phyloP scores from a whole-genome alignment of 768 basidiomycete genomes.

The Boletus vermiculosoides region DNA sequence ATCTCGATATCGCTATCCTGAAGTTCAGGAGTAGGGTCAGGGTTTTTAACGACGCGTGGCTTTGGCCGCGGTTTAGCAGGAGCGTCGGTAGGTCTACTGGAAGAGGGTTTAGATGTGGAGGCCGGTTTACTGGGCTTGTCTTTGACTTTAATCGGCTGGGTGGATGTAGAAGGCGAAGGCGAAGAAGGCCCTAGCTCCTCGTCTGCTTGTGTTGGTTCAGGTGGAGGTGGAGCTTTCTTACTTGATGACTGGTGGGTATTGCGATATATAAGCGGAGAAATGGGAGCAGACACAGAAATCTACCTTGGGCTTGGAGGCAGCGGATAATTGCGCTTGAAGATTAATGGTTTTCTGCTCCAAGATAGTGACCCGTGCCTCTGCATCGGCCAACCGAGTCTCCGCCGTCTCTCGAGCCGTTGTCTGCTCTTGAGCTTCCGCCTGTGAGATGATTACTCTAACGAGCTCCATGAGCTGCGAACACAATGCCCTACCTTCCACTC shows the following conservation, averaged over 20 bases:
- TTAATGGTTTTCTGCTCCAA: slow-evolving; percentile 43
- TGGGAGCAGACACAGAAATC: slow-evolving; percentile 5
- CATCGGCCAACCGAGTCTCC: slow-evolving; percentile 35
- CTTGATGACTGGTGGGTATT: slow-evolving; percentile 9
- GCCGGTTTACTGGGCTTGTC: slow-evolving; percentile 12
- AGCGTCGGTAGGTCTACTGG: slow-evolving; percentile 15
- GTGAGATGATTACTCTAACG: not conserved
- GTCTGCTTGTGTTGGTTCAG: slow-evolving; percentile 16
- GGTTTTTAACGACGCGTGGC: slow-evolving; percentile 15
- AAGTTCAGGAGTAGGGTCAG: slow-evolving; percentile 16
- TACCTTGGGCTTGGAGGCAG: slow-evolving; percentile 33
- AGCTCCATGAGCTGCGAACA: not conserved
- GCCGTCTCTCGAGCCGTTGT: slow-evolving; percentile 38
- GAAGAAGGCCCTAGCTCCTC: slow-evolving; percentile 25
- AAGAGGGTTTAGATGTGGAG: slow-evolving; percentile 19
- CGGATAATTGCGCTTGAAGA: slow-evolving; percentile 44
- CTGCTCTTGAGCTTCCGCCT: slow-evolving; percentile 42
- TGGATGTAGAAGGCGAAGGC: slow-evolving; percentile 17
- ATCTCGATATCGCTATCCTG: slow-evolving; percentile 36
- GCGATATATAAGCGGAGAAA: not conserved
- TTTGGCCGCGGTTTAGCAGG: slow-evolving; percentile 27
- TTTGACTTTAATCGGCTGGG: slow-evolving; percentile 13
- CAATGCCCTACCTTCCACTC: slow-evolving; percentile 46
- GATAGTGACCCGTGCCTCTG: slow-evolving; percentile 23
- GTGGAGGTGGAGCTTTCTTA: slow-evolving; percentile 10